These are phyloP conservation scores for Aegilops umbellulata DNA, from an alignment of 176 grass and related monocot species.

Conservation along the genomic window DNA sequence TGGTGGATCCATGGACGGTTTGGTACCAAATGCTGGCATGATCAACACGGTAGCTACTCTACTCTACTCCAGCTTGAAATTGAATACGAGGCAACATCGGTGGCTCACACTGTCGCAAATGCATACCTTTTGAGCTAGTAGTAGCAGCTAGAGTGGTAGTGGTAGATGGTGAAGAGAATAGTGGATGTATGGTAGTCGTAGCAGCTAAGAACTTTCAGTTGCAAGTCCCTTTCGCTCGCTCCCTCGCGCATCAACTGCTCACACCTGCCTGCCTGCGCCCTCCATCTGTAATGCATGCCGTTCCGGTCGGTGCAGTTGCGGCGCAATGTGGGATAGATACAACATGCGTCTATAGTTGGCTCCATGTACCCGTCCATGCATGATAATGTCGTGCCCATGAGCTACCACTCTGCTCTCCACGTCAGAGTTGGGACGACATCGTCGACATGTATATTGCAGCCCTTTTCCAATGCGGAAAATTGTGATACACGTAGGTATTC, in stretches of 20 bases:
- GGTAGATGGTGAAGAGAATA: background rate
- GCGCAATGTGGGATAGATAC: background rate
- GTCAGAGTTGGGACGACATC: too few species aligned
- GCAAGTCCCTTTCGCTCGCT: conserved; percentile 22
- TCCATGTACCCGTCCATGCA: background rate
- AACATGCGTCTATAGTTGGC: background rate
- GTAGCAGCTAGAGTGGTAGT: background rate
- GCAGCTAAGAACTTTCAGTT: conserved; percentile 28
- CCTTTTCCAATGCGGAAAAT: too few species aligned
- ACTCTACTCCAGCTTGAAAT: too few species aligned
- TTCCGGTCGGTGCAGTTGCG: background rate
- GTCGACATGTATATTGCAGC: too few species aligned
- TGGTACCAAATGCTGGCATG: background rate
- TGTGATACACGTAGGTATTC: too few species aligned
- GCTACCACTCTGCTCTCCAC: too few species aligned
- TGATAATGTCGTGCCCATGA: background rate
- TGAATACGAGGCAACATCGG: background rate
- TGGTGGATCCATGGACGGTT: background rate
- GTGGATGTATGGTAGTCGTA: too few species aligned
- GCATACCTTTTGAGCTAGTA: too few species aligned
- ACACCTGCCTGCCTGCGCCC: background rate
- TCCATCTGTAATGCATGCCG: background rate
- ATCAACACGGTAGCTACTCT: too few species aligned
- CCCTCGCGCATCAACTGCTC: background rate
- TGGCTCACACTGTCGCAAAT: background rate